These are phyloP conservation scores for Hygrocybe punicea DNA, from an alignment of 768 basidiomycete species.

Conservation along the genomic window DNA sequence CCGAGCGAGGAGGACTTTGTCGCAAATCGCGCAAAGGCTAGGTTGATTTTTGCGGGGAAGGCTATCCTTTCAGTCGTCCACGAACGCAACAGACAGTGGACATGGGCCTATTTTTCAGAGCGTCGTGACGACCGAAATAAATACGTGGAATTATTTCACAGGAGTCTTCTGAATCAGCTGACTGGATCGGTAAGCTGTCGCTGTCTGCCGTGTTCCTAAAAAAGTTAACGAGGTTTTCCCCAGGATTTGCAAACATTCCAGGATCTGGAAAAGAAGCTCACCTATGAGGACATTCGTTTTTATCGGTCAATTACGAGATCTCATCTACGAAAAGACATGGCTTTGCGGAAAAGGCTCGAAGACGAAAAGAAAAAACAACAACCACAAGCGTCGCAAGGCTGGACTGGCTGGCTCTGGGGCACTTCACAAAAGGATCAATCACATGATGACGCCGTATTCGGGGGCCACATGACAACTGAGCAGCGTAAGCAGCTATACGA, in stretches of 20 bases:
- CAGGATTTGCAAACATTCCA: slow-evolving; percentile 57
- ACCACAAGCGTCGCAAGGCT: slow-evolving; percentile 49
- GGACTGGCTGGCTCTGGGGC: slow-evolving; percentile 84
- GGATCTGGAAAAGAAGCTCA: slow-evolving; percentile 73
- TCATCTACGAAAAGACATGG: slow-evolving; percentile 79
- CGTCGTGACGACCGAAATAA: slow-evolving; percentile 80
- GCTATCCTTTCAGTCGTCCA: slow-evolving; percentile 82
- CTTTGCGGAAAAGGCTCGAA: slow-evolving; percentile 64
- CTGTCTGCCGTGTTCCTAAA: too few species aligned
- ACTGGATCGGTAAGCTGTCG: slow-evolving; percentile 48
- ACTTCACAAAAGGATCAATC: slow-evolving; percentile 38
- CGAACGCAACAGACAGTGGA: slow-evolving; percentile 82
- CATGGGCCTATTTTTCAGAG: slow-evolving; percentile 86
- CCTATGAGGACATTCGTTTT: slow-evolving; percentile 94
- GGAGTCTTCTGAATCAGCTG: slow-evolving; percentile 56
- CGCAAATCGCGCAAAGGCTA: slow-evolving; percentile 58
- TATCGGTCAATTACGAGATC: slow-evolving; percentile 94
- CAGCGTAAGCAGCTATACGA: slow-evolving; percentile 88
- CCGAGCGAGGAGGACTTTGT: slow-evolving; percentile 60
- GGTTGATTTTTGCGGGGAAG: slow-evolving; percentile 72
- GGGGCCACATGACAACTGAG: slow-evolving; percentile 78
- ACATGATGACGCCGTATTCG: slow-evolving; percentile 55
- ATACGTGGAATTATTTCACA: slow-evolving; percentile 84
- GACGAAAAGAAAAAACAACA: slow-evolving; percentile 53
- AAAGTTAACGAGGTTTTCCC: background rate